Conservation (phyloP, 2,329 filamentous ascomycete genomes). For the Aspergillus versicolor region DNA sequence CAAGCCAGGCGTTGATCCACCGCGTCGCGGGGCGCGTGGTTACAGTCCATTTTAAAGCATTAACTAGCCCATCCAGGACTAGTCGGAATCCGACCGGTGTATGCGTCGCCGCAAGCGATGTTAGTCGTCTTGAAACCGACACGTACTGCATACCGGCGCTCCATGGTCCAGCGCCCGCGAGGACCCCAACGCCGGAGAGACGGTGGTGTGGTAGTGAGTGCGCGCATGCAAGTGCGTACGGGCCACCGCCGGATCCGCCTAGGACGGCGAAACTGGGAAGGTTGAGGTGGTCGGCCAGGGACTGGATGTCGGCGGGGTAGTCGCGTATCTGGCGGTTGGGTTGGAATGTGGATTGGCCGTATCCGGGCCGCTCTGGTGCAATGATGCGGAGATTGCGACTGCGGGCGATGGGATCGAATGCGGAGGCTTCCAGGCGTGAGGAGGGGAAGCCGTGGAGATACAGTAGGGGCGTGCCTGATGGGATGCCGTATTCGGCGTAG, state of each 20-base stretch:
- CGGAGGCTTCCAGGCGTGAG: conserved; percentile 42
- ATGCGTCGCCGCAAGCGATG: background rate
- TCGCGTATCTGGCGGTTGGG: conserved; percentile 39
- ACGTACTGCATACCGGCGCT: conserved; percentile 32
- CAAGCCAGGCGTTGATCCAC: background rate
- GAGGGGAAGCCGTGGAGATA: conserved; percentile 47
- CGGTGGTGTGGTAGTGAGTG: conserved; percentile 31
- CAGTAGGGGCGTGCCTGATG: conserved; percentile 35
- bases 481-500: conserved; percentile 46
- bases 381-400: conserved; percentile 42
- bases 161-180: conserved; percentile 38
- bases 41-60: background rate
- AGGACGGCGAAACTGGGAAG: conserved; percentile 45
- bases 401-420: conserved; percentile 33
- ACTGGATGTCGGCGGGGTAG: conserved; percentile 44
- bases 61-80: background rate
- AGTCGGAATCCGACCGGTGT: background rate
- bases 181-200: conserved; percentile 38
- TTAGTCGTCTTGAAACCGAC: conserved; percentile 13
- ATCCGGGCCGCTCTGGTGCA: conserved; percentile 45
- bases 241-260: conserved; percentile 49
- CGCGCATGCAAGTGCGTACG: conserved; percentile 50
- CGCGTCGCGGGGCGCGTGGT: background rate
- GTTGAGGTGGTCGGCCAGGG: conserved; percentile 41
- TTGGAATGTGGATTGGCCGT: conserved; percentile 43